Evolutionary conservation across 192 early-diverging fungal species (phyloP).

Genomic region (Entophlyctis helioformis): DNA sequence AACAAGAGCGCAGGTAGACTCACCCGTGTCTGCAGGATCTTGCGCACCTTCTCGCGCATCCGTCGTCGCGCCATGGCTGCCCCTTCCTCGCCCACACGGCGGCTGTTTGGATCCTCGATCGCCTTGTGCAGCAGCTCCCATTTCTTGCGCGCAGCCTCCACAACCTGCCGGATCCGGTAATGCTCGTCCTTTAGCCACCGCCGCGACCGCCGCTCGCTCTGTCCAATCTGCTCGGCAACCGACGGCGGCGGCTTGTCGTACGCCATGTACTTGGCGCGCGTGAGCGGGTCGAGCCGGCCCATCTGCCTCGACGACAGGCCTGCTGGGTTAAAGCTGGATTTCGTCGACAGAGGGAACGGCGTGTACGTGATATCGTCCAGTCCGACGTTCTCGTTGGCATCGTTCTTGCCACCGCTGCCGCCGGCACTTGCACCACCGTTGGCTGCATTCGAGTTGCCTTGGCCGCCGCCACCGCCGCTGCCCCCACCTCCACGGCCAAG

Average conservation of each 20-base stretch:
- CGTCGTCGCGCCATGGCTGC: conserved; percentile 18
- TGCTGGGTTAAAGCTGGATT: no score
- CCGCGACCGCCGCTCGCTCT: conserved; percentile 17
- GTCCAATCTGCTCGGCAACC: conserved; percentile 21
- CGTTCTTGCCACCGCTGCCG: no score
- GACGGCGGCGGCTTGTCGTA: conserved; percentile 18
- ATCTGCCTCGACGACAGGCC: no score
- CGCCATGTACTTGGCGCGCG: conserved; percentile 27
- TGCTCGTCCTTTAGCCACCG: conserved; percentile 9
- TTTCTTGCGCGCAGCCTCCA: conserved; percentile 8
- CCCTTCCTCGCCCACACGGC: conserved; percentile 8
- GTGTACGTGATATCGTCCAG: no score
- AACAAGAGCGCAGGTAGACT: conserved; percentile 2
- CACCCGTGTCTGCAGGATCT: conserved; percentile 17
- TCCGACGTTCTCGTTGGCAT: no score
- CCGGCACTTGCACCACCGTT: no score
- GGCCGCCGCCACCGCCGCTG: no score
- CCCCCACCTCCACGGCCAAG: no score
- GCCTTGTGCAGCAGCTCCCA: no score
- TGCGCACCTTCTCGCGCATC: conserved; percentile 20
- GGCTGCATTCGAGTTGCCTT: no score
- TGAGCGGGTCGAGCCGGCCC: conserved; percentile 17
- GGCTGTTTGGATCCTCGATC: no score
- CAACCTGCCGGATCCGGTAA: conserved; percentile 4
- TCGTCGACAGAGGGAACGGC: no score